Conservation (phyloP, 345 rosid genomes). For the Aquilaria sinensis region DNA sequence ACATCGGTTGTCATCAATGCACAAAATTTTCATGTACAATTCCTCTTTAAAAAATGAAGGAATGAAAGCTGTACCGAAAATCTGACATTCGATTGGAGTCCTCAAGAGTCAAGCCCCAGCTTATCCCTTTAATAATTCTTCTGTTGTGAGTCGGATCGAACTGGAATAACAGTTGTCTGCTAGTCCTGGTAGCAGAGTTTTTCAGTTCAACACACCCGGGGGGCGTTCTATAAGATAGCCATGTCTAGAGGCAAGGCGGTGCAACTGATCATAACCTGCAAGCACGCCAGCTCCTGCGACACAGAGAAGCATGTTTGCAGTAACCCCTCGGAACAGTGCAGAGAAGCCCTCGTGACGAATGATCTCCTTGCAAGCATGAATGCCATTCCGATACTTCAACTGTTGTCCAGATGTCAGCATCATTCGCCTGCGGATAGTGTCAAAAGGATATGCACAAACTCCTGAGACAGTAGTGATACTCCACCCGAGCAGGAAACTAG, state of each 20-base stretch:
- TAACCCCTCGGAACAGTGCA: slow-evolving; percentile 69
- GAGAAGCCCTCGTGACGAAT: slow-evolving; percentile 54
- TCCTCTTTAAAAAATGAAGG: too few species aligned
- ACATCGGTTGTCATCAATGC: too few species aligned
- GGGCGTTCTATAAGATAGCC: slow-evolving; percentile 31
- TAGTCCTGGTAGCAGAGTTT: not conserved
- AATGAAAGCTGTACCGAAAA: too few species aligned
- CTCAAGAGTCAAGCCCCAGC: too few species aligned
- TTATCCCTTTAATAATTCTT: too few species aligned
- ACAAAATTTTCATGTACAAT: too few species aligned
- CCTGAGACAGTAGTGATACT: slow-evolving; percentile 82
- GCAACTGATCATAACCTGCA: slow-evolving; percentile 88
- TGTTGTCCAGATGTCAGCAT: slow-evolving; percentile 93
- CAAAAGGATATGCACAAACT: slow-evolving; percentile 87
- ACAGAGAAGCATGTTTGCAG: slow-evolving; percentile 95
- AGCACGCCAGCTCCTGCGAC: slow-evolving; percentile 95
- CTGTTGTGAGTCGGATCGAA: too few species aligned
- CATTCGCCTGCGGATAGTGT: slow-evolving; percentile 86
- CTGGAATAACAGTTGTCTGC: not conserved
- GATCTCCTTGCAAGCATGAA: slow-evolving; percentile 70
- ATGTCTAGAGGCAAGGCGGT: slow-evolving; percentile 44
- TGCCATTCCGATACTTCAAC: slow-evolving; percentile 45
- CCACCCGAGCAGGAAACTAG: slow-evolving; percentile 92
- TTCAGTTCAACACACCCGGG: slow-evolving; percentile 30
- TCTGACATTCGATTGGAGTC: too few species aligned